Evolutionary conservation across 1,139 yeast species (phyloP), one percentile per base, ranked within the genome.

Genomic region (Kurtzmaniella quercitrusa): DNA sequence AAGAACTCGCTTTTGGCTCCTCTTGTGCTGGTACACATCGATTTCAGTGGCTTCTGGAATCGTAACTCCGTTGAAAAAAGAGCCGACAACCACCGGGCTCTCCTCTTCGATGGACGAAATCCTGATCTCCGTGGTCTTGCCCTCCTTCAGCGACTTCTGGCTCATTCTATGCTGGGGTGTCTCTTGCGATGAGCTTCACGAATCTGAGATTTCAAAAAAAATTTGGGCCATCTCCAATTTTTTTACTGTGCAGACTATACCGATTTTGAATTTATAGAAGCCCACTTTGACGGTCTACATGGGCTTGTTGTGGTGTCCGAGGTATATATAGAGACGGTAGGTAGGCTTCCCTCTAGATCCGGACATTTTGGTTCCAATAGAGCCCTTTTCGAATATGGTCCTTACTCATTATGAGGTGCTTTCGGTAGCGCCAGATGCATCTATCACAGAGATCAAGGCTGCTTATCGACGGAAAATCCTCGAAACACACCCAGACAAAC

Each of bases 401-500:
- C 36, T 16, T 14, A 12, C 36, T 47, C 61, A 74, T 54, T 85
- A 85, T 56, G 79, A 78, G 41, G 58, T 82, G 0, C 68, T 86
- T 10, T 82, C 75, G 0, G 62, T 85, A 2, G 51, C 56, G 0
- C 60, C 65, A 2, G 62, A 63, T 8, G 74, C 81, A 0, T 45
- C 2, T 18, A 17, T 23, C 2, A 38, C 38, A 0, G 80, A 76
- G 14, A 70, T 90, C 21, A 82, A 79, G 52, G 58, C 59, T 12
- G 89, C 93, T 0, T 90, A 89, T 56, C 75, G 73, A 46, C 63
- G 60, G 33, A 75, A 73, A 15, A 68, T 89, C n/a, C 65, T 90
- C 3, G 57, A 60, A 5, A 61, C 77, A 9, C 97, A 89, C 59
- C 97, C 97, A 0, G 97, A 89, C 56, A 89, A 89, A 57, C 16